Evolutionary conservation across 352 stramenopile species (phyloP).

Genomic region (Phytophthora idaei): DNA sequence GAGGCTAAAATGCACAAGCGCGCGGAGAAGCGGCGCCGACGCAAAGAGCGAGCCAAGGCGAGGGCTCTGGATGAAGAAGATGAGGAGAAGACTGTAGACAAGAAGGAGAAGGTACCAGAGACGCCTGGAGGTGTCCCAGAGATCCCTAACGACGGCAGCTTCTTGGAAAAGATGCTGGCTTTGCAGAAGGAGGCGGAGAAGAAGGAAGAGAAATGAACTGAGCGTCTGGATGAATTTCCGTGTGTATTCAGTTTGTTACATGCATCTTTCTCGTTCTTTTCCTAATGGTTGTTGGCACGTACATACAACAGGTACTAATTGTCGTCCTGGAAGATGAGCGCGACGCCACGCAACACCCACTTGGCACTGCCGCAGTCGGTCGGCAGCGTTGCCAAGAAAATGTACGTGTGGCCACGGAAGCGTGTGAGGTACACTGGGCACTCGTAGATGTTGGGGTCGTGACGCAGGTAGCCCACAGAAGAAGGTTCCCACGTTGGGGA

Average conservation of each 20-base stretch:
- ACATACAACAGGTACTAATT: slow-evolving; percentile 67
- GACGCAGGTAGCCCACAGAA: slow-evolving; percentile 94
- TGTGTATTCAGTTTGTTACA: slow-evolving; percentile 15
- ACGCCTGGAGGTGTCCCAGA: slow-evolving; percentile 74
- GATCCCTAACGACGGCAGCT: slow-evolving; percentile 85
- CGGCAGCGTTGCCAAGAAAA: slow-evolving; percentile 96
- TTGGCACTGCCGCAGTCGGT: slow-evolving; percentile 92
- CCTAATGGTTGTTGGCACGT: slow-evolving; percentile 1
- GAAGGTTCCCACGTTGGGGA: slow-evolving; percentile 94
- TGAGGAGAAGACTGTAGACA: slow-evolving; percentile 28
- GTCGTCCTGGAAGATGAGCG: slow-evolving; percentile 95
- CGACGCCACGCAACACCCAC: slow-evolving; percentile 95
- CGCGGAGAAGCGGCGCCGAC: slow-evolving; percentile 76
- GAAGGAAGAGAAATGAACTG: slow-evolving; percentile 20
- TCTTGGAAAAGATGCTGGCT: slow-evolving; percentile 73
- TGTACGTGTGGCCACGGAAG: slow-evolving; percentile 96
- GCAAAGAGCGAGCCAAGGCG: slow-evolving; percentile 73
- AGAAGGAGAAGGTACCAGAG: slow-evolving; percentile 41
- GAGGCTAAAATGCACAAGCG: slow-evolving; percentile 71
- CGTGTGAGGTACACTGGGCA: slow-evolving; percentile 97
- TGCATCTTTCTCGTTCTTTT: slow-evolving; percentile 11
- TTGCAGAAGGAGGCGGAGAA: slow-evolving; percentile 59
- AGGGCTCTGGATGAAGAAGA: slow-evolving; percentile 39
- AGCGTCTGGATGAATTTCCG: neutral
- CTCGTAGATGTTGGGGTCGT: slow-evolving; percentile 94